A percentile compares a stretch with the other conserved stretches of the same genome.
phyloP scores from a whole-genome alignment of 1,139 yeast species.

The Torulaspora globosa region DNA sequence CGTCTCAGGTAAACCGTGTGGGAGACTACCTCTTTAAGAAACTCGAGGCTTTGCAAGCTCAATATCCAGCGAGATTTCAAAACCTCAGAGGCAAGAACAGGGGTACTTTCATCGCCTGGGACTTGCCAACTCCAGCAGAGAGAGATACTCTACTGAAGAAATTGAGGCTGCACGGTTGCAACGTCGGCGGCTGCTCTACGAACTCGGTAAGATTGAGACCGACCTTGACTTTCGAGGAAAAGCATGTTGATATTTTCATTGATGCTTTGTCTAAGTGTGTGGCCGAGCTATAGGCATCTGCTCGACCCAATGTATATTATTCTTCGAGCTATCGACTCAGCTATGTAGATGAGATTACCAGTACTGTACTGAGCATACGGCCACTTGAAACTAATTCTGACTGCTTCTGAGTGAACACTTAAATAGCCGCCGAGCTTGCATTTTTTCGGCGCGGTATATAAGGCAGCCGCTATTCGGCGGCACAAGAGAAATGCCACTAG shows the following conservation, averaged over 20 bases:
- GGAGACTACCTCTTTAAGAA: constrained; percentile 56
- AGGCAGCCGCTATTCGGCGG: not conserved
- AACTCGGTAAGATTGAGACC: constrained; percentile 66
- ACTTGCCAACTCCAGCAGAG: constrained; percentile 44
- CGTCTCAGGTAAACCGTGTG: constrained; percentile 49
- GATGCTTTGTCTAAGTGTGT: constrained; percentile 43
- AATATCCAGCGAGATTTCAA: constrained; percentile 45
- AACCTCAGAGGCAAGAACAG: constrained; percentile 63
- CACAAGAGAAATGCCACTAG: not conserved
- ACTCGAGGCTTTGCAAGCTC: constrained; percentile 43
- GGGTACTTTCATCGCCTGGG: constrained; percentile 79
- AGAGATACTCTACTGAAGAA: constrained; percentile 51
- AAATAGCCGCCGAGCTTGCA: not conserved
- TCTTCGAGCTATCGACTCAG: not conserved
- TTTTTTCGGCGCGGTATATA: not conserved
- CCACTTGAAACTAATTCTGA: not conserved
- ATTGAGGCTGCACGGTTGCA: constrained; percentile 55
- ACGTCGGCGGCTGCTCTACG: constrained; percentile 73
- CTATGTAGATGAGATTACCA: not conserved
- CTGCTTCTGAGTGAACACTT: not conserved
- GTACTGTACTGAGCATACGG: too few relatives aligned
- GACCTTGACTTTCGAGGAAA: constrained; percentile 58
- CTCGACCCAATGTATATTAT: not conserved
- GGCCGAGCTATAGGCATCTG: constrained; percentile 14
- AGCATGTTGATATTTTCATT: constrained; percentile 61